A percentile compares a stretch with the other conserved stretches of the same genome.
Evolutionary conservation across 768 basidiomycete species (phyloP).

Genomic region (Boletellus sp.): DNA sequence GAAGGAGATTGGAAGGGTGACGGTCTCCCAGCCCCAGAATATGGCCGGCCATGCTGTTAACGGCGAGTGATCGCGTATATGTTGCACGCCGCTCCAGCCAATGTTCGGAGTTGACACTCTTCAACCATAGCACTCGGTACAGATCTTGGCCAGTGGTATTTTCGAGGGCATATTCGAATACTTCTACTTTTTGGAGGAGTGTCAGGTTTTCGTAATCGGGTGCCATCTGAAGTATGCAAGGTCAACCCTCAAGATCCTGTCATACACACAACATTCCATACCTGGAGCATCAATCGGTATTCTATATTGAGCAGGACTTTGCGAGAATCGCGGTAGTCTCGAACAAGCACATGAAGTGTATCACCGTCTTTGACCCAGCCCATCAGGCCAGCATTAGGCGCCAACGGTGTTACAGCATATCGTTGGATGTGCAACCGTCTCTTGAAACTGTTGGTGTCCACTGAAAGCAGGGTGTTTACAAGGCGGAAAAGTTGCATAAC

Average conservation of each 20-base stretch:
- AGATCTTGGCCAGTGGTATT: conserved; percentile 98
- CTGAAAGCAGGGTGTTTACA: conserved; percentile 89
- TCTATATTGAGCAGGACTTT: conserved; percentile 98
- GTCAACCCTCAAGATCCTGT: conserved; percentile 1
- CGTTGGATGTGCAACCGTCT: conserved; percentile 91
- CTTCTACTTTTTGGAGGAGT: conserved; percentile 95
- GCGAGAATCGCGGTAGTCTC: conserved; percentile 92
- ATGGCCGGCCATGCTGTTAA: conserved; percentile 98
- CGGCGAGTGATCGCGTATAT: conserved; percentile 92
- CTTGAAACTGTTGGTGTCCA: conserved; percentile 94
- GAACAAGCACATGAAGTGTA: conserved; percentile 92
- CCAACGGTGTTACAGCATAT: conserved; percentile 89
- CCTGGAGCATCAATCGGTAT: conserved; percentile 98
- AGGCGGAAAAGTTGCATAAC: conserved; percentile 99
- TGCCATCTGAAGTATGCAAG: conserved; percentile 69
- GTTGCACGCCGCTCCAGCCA: conserved; percentile 97
- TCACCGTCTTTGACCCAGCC: conserved; percentile 97
- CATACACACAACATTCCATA: conserved; percentile 69
- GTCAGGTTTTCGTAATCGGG: conserved; percentile 96
- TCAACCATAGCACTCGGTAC: conserved; percentile 95
- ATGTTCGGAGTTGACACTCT: conserved; percentile 91
- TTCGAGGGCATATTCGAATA: conserved; percentile 97
- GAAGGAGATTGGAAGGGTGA: conserved; percentile 91
- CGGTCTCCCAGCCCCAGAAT: conserved; percentile 97
- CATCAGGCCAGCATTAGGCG: conserved; percentile 89